Conservation (phyloP, 1,284 basidiomycete genomes). For the Cronartium ribicola region DNA sequence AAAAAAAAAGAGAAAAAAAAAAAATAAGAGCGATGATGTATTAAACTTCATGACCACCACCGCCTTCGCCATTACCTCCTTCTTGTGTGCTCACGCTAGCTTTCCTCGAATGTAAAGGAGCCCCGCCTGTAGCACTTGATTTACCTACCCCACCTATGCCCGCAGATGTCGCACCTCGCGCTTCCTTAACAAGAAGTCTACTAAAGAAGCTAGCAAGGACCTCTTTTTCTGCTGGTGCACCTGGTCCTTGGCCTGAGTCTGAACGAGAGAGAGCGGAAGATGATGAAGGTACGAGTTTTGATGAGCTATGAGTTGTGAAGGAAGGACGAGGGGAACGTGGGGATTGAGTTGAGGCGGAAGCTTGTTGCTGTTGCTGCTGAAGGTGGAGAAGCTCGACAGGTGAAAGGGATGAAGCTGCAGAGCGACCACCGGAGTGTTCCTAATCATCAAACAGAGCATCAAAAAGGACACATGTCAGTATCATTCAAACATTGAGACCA, state of each 20-base stretch:
- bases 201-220: conserved; percentile 35
- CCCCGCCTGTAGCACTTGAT: background rate
- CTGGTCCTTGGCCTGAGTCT: background rate
- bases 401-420: conserved; percentile 17
- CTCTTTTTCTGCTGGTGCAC: conserved; percentile 32
- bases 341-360: background rate
- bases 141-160: background rate
- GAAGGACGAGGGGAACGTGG: conserved; percentile 3
- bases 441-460: background rate
- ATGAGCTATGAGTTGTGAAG: background rate
- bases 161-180: no score
- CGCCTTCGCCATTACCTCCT: background rate
- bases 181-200: conserved; percentile 31
- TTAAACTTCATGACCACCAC: background rate
- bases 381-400: conserved; percentile 28
- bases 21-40: no score
- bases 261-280: background rate
- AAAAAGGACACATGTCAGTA: background rate
- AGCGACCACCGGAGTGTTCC: conserved; percentile 2
- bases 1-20: no score
- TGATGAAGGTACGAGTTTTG: background rate
- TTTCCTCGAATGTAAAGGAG: conserved; percentile 4
- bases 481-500: background rate
- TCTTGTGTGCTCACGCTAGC: conserved; percentile 15
- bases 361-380: conserved; percentile 41